Evolutionary conservation across 805 yeast species (phyloP), one percentile per base, ranked within the genome.

Genomic region (Yarrowia sp.): DNA sequence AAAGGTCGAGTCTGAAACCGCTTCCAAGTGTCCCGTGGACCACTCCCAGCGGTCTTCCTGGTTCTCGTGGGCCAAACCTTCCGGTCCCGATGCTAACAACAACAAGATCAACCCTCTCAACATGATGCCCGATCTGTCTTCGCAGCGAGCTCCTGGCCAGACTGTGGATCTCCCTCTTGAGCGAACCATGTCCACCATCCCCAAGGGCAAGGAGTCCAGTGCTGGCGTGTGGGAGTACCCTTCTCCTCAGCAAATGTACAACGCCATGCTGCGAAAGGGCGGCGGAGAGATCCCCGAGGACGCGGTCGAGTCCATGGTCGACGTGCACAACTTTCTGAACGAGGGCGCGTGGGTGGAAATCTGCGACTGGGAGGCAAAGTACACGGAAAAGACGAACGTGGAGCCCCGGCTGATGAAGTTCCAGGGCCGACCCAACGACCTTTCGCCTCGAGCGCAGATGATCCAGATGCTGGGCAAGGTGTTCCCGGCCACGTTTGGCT

Each of bases 331-430:
- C 78, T 95, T 93, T 75, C 79, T 95, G 72, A 95, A 95, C 78
- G 99, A 95, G 77, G 97, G 97, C 14, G 98, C 98, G 11, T 95
- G 99, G 99, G 86, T 86, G 70, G 97, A 95, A 77, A 92, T 95
- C 68, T 81, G 92, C 71, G 85, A 88, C 70, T 95, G 99, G 99
- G 99, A 95, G 80, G 78, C 82, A 71, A 87, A 88, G 68, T 85
- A 93, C 77, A 84, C 91, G 3, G 79, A 79, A 49, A 74, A 80
- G 70, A 81, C 88, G 5, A 79, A 83, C 40, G 79, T 83, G 26
- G 86, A 83, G 71, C 98, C 98, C 10, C 85, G 97, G 70, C 82
- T 95, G 70, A 80, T 88, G 70, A 87, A 88, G 76, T 95, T 95
- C 79, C 92, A 95, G 38, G 99, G 99, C 35, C 87, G 93, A 73